phyloP scores from a whole-genome alignment of 2,329 filamentous ascomycete species.

The Aspergillus melleus region DNA sequence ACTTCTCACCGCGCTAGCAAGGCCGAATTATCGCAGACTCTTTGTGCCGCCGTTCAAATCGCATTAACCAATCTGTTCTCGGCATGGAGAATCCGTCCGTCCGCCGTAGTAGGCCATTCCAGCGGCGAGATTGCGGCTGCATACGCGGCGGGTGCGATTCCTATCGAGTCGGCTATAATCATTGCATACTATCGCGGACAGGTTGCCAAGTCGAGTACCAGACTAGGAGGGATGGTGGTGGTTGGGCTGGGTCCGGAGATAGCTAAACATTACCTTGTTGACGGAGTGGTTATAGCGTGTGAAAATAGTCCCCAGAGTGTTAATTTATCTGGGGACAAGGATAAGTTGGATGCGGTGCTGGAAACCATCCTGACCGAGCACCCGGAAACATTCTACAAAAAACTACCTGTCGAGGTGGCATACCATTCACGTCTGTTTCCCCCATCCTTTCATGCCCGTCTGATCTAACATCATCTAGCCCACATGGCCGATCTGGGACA shows the following conservation, averaged over 20 bases:
- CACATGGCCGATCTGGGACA: neutral
- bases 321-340: slow-evolving; percentile 15
- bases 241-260: slow-evolving; percentile 13
- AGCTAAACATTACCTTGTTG: slow-evolving; percentile 6
- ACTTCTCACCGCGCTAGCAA: slow-evolving; percentile 1
- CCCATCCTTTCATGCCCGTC: neutral
- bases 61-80: slow-evolving; percentile 29
- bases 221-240: slow-evolving; percentile 22
- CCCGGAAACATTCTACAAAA: neutral
- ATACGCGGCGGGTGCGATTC: slow-evolving; percentile 6
- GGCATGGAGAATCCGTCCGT: slow-evolving; percentile 25
- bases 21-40: slow-evolving; percentile 6
- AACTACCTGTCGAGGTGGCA: neutral
- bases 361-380: neutral
- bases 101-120: slow-evolving; percentile 29
- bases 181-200: slow-evolving; percentile 6
- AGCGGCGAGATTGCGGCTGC: slow-evolving; percentile 33
- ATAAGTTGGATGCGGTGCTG: neutral
- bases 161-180: slow-evolving; percentile 2
- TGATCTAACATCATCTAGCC: neutral
- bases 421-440: neutral
- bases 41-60: slow-evolving; percentile 29
- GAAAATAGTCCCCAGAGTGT: slow-evolving; percentile 39
- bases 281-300: slow-evolving; percentile 31
- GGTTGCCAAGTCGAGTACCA: neutral